Evolutionary conservation across 495 filamentous ascomycete genomes (phyloP).

Genomic region (Bathelium albidoporum): DNA sequence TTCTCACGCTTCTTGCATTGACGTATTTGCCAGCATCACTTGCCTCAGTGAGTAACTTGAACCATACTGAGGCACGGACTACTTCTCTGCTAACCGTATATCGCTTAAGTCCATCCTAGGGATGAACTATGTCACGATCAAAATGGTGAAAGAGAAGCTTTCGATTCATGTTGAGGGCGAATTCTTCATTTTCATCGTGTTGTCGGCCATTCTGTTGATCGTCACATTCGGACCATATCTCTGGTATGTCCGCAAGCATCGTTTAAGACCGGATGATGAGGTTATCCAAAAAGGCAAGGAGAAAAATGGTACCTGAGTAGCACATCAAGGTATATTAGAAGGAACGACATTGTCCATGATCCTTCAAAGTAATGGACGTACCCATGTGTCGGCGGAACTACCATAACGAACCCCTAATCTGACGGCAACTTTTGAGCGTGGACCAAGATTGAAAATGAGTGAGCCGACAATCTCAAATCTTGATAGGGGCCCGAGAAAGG

Average conservation of each 20-base stretch:
- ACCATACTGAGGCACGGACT: too few relatives aligned
- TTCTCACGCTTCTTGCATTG: not conserved
- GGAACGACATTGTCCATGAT: too few relatives aligned
- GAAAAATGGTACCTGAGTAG: too few relatives aligned
- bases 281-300: not conserved
- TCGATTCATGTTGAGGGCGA: not conserved
- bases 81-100: not conserved
- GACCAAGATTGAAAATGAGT: too few relatives aligned
- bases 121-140: not conserved
- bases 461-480: too few relatives aligned
- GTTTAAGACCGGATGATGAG: not conserved
- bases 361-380: too few relatives aligned
- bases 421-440: too few relatives aligned
- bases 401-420: too few relatives aligned
- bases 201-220: not conserved
- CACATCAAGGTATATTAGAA: too few relatives aligned
- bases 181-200: not conserved
- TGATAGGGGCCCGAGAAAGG: too few relatives aligned
- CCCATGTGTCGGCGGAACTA: too few relatives aligned
- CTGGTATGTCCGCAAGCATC: not conserved
- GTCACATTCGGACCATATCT: not conserved
- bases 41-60: not conserved
- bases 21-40: not conserved
- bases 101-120: not conserved
- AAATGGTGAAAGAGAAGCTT: not conserved